phyloP scores from a whole-genome alignment of 2,329 filamentous ascomycete genomes.

The Monosporascus sp. region DNA sequence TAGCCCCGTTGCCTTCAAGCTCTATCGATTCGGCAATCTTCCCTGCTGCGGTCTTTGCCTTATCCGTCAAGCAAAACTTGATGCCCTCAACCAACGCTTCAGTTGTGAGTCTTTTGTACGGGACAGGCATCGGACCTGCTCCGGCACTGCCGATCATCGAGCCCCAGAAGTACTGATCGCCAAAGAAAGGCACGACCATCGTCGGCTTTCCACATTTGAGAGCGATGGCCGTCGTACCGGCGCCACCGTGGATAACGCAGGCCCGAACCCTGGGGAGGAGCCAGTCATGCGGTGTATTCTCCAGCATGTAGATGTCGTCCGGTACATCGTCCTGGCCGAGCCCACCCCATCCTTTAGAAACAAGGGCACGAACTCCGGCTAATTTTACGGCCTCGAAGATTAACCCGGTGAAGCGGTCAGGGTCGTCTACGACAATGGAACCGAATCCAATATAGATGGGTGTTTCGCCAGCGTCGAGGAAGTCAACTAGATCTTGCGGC shows the following conservation, averaged over 20 bases:
- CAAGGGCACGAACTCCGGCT: slow-evolving; percentile 64
- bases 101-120: slow-evolving; percentile 61
- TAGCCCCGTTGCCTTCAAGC: slow-evolving; percentile 61
- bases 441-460: slow-evolving; percentile 75
- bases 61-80: slow-evolving; percentile 58
- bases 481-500: slow-evolving; percentile 48
- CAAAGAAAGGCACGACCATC: slow-evolving; percentile 76
- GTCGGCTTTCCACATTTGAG: slow-evolving; percentile 67
- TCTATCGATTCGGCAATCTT: slow-evolving; percentile 59
- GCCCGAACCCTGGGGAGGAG: slow-evolving; percentile 63
- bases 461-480: slow-evolving; percentile 50
- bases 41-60: slow-evolving; percentile 53
- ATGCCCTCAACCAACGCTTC: slow-evolving; percentile 68
- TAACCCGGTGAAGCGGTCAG: slow-evolving; percentile 62
- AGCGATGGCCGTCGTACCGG: slow-evolving; percentile 70
- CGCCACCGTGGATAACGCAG: slow-evolving; percentile 72
- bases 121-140: slow-evolving; percentile 62
- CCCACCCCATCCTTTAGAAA: slow-evolving; percentile 73
- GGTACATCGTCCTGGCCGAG: slow-evolving; percentile 57
- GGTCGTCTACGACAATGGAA: slow-evolving; percentile 70
- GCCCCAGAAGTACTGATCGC: slow-evolving; percentile 77
- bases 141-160: slow-evolving; percentile 59
- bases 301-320: slow-evolving; percentile 66
- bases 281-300: slow-evolving; percentile 74
- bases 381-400: slow-evolving; percentile 65